Base-by-base conservation (phyloP, 352 stramenopile species). In the Globisporangium carolinianum region DNA sequence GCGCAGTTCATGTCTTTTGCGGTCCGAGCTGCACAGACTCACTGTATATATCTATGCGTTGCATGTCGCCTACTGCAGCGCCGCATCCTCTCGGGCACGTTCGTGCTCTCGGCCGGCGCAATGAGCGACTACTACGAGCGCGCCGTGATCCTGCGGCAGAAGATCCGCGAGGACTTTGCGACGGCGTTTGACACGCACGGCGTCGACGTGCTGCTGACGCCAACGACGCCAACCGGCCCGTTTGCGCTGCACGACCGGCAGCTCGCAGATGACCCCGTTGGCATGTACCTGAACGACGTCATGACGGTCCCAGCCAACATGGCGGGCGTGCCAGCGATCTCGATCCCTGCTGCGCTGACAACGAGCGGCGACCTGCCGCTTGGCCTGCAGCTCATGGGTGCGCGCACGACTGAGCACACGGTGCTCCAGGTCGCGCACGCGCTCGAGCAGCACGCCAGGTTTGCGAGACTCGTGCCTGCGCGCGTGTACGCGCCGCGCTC, bases 281-380 rank as follows among this genome's bases (percentile, higher is more conserved):
- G 63, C 8, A 91, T 93, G 79, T 97, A 96, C 58, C 63, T 96
- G 47, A 97, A 96, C 63, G 91, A 98, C 58, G 84, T 97, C 24
- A 95, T 97, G 74, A 98, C 90, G 3, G 87, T 97, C 24, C 86
- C 89, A 8, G 82, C 85, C 3, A 97, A 87, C 57, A 76, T 97
- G 54, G 90, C 90, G 0, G 86, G 90, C 6, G 52, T 97, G 1
- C 91, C 91, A 24, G 74, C 89, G 6, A 71, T 97, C 12, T 95
- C 87, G 2, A 52, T 97, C 18, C 87, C 87, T 3, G 73, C 72
- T 8, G 79, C 81, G 18, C 61, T 88, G 18, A 92, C 79, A 9
- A 79, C 24, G 12, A 68, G 76, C 9, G 74, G 69, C 5, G 60
- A 76, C 11, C 74, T 89, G 41, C 82, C 86, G n/a, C 75, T 93